Evolutionary conservation across 2,329 filamentous ascomycete genomes (phyloP), one percentile per base, ranked within the genome.

Genomic region (Blumeria hordei): DNA sequence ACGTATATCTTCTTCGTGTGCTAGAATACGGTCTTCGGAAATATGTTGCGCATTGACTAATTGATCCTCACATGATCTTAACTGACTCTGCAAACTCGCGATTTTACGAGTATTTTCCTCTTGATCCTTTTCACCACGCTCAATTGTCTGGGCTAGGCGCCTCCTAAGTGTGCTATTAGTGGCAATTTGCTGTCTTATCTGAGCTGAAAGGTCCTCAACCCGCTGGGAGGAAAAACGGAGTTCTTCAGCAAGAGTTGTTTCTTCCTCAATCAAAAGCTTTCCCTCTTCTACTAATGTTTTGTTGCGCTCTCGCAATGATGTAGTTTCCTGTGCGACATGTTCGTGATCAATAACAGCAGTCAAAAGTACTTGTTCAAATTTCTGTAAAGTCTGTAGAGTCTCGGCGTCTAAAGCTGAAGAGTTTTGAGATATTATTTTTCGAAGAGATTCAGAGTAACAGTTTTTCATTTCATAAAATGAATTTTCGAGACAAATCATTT

Each of bases 1-100:
- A 16, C 77, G 71, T 39, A 94, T 76, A 67, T 95, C 88, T 39
- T 92, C 86, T 66, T 96, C 92, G 64, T 95, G 88, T 52, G 80
- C 81, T 45, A 77, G 71, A 56, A 96, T 78, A 41, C 81, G 81
- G 52, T 90, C 88, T 66, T 98, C 92, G 0, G 87, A 90, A 18
- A 83, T 77, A 56, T 86, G 81, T 67, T 96, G 90, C 1, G 90
- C 87, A 18, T 78, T 70, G 55, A 93, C 74, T 21, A 98, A 77
- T 62, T 83, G 78, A 58, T 96, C 88, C 66, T 96, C 92, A 53
- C 95, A 78, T 14, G 72, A 69, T 62, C 84, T 86, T 56, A 98
- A 80, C 56, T 81, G 83, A 58, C 76, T 76, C 66, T 96, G 88
- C 66, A 96, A 78, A 55, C 80, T 75, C 56, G 85, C 85, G 65